Conservation (phyloP, 2,329 filamentous ascomycete genomes). For the Paraphoma sp. region DNA sequence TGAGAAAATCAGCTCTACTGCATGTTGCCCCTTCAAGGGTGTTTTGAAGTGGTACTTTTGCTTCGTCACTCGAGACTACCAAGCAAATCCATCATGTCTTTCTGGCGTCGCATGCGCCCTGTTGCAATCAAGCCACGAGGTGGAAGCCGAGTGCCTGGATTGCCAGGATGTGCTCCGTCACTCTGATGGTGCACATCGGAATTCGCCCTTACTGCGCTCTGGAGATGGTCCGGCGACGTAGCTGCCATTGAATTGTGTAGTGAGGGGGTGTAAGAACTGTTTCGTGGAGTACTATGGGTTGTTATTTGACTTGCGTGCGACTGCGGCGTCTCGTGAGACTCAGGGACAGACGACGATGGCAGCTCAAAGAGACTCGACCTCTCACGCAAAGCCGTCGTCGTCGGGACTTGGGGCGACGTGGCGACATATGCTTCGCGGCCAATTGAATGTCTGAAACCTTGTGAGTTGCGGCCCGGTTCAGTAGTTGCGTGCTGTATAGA, state of each 20-base stretch:
- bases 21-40: background rate
- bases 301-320: no score
- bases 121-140: background rate
- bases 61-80: background rate
- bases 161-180: background rate
- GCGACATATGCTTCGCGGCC: no score
- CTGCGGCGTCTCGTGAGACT: no score
- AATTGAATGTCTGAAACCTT: background rate
- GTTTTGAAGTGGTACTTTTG: background rate
- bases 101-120: background rate
- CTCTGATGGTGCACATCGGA: background rate
- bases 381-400: background rate
- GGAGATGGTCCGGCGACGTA: no score
- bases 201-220: background rate
- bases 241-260: no score
- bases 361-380: no score
- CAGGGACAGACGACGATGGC: no score
- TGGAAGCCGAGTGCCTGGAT: background rate
- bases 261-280: no score
- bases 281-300: no score
- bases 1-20: no score
- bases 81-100: slow-evolving; percentile 2
- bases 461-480: slow-evolving; percentile 1
- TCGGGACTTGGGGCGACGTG: background rate
- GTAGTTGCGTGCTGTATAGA: slow-evolving; percentile 7